phyloP scores from a whole-genome alignment of 2,329 filamentous ascomycete species.

The Alternaria incomplexa region DNA sequence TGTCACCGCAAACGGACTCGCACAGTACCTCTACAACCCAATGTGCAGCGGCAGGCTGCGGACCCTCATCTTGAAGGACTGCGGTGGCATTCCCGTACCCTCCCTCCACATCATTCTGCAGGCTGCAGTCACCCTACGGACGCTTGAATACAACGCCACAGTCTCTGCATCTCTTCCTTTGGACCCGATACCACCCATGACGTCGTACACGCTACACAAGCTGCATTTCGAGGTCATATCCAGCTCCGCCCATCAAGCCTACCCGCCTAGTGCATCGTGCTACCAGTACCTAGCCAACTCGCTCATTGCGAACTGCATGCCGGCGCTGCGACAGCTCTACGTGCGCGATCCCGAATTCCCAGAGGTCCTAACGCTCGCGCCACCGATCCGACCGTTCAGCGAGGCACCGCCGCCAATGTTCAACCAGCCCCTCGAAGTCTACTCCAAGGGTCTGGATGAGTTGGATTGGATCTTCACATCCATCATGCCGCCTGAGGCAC shows the following conservation, averaged over 20 bases:
- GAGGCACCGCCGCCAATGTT: constrained; percentile 52
- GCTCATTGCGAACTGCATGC: constrained; percentile 76
- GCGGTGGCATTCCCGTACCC: constrained; percentile 70
- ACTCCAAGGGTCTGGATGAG: constrained; percentile 70
- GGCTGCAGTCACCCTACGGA: constrained; percentile 63
- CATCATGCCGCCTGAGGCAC: constrained; percentile 59
- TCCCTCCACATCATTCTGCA: constrained; percentile 67
- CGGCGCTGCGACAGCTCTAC: constrained; percentile 76
- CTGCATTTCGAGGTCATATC: constrained; percentile 85
- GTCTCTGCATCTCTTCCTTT: constrained; percentile 64
- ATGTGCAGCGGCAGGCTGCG: constrained; percentile 65
- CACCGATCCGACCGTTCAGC: constrained; percentile 64
- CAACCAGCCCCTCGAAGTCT: constrained; percentile 66
- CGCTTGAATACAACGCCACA: constrained; percentile 63
- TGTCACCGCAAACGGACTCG: constrained; percentile 74
- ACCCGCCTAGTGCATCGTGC: constrained; percentile 65
- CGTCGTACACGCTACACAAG: constrained; percentile 71
- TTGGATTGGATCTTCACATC: constrained; percentile 71
- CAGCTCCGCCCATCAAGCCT: constrained; percentile 62
- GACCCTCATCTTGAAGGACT: constrained; percentile 70
- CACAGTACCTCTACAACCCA: constrained; percentile 67
- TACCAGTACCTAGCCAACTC: constrained; percentile 88
- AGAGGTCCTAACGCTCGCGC: constrained; percentile 76
- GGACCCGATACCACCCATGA: constrained; percentile 66
- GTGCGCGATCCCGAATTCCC: constrained; percentile 86